Base-by-base conservation (phyloP, 2,329 filamentous ascomycete species). In the Epichloe uncinata region DNA sequence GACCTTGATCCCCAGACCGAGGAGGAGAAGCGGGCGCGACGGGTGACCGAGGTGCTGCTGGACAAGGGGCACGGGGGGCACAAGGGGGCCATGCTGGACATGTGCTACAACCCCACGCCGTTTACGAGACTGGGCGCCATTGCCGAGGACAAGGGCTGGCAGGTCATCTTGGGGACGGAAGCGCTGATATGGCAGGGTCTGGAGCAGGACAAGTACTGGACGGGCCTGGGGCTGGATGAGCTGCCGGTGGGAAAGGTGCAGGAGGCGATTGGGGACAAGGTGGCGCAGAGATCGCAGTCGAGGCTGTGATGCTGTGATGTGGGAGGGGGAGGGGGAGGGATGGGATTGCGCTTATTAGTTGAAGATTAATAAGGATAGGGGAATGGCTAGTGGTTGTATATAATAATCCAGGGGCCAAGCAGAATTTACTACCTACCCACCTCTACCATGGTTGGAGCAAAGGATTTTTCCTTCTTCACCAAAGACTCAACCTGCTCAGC, bases 81-180 rank as follows among this genome's bases (percentile, higher is more conserved):
- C 53, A 83, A 84, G 65, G 85, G 84, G 6, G 79, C 79, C 6
- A 77, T 90, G 50, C 63, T 90, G 52, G 85, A 90, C 65, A 90
- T 91, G 85, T 89, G 85, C 70, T 90, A 90, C 63, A 86, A 89
- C 61, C 86, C 86, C 0, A 70, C 73, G 3, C 82, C 84, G 0
- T 82, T 77, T 63, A 90, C 86, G 0, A 72, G 76, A 56, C 76
- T 88, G 46, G 79, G 78, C 1, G 74, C 72, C 42, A 58, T 88
- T 41, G 78, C 82, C 0, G 73, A 78, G 58, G 65, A 68, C 3
- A 71, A 72, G 9, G 82, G 82, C 0, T 89, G 85, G 85, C 75
- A 82, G 64, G 80, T 89, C 1, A 84, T 89, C 22, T 63, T 87
- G 5, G 85, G 85, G 0, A 87, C 84, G 0, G 85, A 89, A 68